Evolutionary conservation across 1,139 yeast genomes (phyloP).

Genomic region (Wickerhamomyces sp.): DNA sequence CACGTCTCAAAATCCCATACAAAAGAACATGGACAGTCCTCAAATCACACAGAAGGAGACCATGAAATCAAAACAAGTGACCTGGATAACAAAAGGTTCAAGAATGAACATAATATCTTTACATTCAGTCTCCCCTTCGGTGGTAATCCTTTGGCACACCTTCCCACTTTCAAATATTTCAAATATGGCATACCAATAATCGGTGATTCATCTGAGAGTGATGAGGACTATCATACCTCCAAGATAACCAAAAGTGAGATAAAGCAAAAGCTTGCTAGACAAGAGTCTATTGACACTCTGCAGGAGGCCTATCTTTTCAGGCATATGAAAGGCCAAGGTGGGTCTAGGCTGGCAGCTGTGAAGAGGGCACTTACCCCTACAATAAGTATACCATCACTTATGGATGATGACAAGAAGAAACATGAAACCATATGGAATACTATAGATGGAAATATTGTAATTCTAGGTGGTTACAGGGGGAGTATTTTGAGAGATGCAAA

Average conservation of each 20-base stretch:
- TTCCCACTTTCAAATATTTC: constrained; percentile 24
- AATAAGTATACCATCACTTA: constrained; percentile 16
- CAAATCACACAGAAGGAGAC: not conserved
- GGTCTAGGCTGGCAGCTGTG: constrained; percentile 65
- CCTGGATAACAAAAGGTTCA: constrained; percentile 9
- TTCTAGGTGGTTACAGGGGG: constrained; percentile 88
- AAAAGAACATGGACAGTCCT: not conserved
- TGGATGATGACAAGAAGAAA: constrained; percentile 26
- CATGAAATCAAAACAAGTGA: constrained; percentile 10
- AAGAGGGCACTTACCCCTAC: constrained; percentile 56
- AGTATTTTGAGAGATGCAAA: constrained; percentile 64
- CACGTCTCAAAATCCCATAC: constrained; percentile 2
- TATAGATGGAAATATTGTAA: constrained; percentile 69
- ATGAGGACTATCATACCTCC: constrained; percentile 23
- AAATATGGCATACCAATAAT: constrained; percentile 19
- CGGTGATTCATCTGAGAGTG: constrained; percentile 31
- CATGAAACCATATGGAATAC: constrained; percentile 38
- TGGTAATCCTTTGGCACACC: constrained; percentile 24
- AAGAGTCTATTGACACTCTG: constrained; percentile 52
- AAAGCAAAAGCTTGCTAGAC: constrained; percentile 45
- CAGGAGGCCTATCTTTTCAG: constrained; percentile 61
- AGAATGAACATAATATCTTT: constrained; percentile 33
- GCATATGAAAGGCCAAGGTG: constrained; percentile 54
- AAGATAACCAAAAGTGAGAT: constrained; percentile 33
- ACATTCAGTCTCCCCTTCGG: constrained; percentile 42